phyloP scores from a whole-genome alignment of 371 early-diverging fungal genomes.

The Mucor mucedo region DNA sequence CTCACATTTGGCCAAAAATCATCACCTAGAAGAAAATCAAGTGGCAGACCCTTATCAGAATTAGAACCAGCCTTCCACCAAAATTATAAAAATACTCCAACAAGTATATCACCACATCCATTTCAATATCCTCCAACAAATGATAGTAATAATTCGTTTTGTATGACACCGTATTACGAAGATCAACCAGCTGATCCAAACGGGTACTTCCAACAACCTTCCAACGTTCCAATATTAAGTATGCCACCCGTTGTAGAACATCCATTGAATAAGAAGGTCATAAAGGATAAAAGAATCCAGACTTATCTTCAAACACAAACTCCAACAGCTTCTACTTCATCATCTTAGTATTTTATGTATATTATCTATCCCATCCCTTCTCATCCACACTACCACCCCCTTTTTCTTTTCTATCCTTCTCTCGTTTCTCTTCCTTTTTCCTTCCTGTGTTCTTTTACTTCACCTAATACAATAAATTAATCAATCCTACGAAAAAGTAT shows the following conservation, averaged over 20 bases:
- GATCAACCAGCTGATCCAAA: conserved; percentile 2
- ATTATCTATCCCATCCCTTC: neutral
- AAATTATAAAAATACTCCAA: conserved; percentile 22
- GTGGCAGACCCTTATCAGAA: conserved; percentile 16
- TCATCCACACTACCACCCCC: neutral
- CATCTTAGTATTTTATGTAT: conserved; percentile 9
- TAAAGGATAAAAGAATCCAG: conserved; percentile 44
- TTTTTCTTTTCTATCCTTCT: neutral
- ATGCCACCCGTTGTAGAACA: conserved; percentile 27
- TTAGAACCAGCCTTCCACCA: conserved; percentile 6
- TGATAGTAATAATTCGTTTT: conserved; percentile 11
- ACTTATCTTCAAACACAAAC: conserved; percentile 33
- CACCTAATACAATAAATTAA: conserved; percentile 3
- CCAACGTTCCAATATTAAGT: conserved; percentile 13
- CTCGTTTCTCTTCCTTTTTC: neutral
- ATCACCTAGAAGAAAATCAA: conserved; percentile 13
- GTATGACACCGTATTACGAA: conserved; percentile 27
- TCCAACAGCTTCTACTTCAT: conserved; percentile 8
- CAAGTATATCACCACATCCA: conserved; percentile 23
- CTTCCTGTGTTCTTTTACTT: neutral
- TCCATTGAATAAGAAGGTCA: conserved; percentile 39
- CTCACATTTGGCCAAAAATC: conserved; percentile 23
- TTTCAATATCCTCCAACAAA: conserved; percentile 11
- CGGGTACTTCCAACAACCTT: conserved; percentile 2
- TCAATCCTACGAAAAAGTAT: neutral